phyloP scores from a whole-genome alignment of 2,329 filamentous ascomycete genomes.

The Penicillium freii region DNA sequence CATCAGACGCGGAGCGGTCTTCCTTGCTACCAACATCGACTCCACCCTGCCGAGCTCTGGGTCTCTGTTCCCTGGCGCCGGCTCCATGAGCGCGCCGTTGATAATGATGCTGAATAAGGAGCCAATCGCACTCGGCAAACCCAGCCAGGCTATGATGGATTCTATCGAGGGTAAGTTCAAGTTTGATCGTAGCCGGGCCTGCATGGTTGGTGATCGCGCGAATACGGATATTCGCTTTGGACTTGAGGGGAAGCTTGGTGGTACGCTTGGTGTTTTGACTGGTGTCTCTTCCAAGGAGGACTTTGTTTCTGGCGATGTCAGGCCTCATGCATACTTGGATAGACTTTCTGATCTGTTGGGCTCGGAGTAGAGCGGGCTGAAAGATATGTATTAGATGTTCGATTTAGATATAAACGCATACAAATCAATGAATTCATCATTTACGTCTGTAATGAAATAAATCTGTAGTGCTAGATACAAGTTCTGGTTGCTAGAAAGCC shows the following conservation, averaged over 20 bases:
- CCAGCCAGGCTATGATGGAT: slow-evolving; percentile 99
- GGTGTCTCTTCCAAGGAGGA: slow-evolving; percentile 80
- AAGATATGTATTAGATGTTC: background rate
- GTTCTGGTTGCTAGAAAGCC: no score
- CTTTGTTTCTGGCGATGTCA: slow-evolving; percentile 71
- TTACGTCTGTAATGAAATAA: background rate
- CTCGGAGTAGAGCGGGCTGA: slow-evolving; percentile 4
- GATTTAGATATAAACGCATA: background rate
- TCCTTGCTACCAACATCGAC: slow-evolving; percentile 91
- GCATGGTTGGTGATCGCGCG: slow-evolving; percentile 92
- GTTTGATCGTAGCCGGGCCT: slow-evolving; percentile 77
- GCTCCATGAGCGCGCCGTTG: slow-evolving; percentile 75
- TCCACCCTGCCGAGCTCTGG: slow-evolving; percentile 81
- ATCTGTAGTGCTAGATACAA: no score
- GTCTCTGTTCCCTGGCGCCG: slow-evolving; percentile 86
- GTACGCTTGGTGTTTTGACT: slow-evolving; percentile 85
- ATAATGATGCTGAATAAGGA: slow-evolving; percentile 67
- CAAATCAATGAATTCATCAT: background rate
- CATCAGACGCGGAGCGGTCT: slow-evolving; percentile 72
- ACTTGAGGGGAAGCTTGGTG: slow-evolving; percentile 83
- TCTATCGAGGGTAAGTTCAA: slow-evolving; percentile 94
- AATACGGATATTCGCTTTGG: slow-evolving; percentile 98
- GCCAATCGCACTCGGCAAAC: slow-evolving; percentile 83
- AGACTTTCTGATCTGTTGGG: slow-evolving; percentile 71
- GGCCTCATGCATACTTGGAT: slow-evolving; percentile 82